Conservation (phyloP, 2,329 filamentous ascomycete genomes). For the Neofusicoccum kwambonambiense region DNA sequence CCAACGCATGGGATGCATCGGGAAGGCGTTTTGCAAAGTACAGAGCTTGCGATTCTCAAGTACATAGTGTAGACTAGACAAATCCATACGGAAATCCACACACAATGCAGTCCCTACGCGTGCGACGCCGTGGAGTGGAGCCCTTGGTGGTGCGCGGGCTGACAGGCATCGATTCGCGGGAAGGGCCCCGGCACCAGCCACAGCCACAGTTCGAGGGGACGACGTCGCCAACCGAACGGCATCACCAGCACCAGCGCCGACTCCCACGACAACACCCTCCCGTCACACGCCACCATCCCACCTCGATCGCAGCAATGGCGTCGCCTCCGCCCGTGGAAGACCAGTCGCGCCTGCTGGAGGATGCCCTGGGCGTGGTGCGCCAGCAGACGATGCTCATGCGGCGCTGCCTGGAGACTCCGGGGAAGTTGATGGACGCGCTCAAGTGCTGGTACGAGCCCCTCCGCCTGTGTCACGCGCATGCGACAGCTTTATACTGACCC, state of each 20-base stretch:
- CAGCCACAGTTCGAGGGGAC: slow-evolving; percentile 12
- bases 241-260: slow-evolving; percentile 14
- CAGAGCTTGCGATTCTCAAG: not conserved
- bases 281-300: slow-evolving; percentile 39
- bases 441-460: slow-evolving; percentile 80
- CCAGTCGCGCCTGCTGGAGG: slow-evolving; percentile 87
- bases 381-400: slow-evolving; percentile 97
- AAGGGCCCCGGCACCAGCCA: slow-evolving; percentile 6
- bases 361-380: slow-evolving; percentile 92
- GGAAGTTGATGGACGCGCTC: slow-evolving; percentile 98
- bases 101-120: not conserved
- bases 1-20: not conserved
- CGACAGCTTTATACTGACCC: slow-evolving; percentile 6
- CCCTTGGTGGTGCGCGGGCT: not conserved
- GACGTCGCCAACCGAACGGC: slow-evolving; percentile 16
- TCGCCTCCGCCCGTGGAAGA: slow-evolving; percentile 53
- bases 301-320: slow-evolving; percentile 51
- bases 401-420: slow-evolving; percentile 93
- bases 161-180: not conserved
- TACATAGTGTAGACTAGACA: not conserved
- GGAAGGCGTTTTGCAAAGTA: not conserved
- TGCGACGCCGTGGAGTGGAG: not conserved
- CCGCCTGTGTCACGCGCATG: not conserved
- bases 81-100: not conserved
- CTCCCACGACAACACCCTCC: slow-evolving; percentile 15